A percentile compares a stretch with the other conserved stretches of the same genome.
Evolutionary conservation across 768 basidiomycete species (phyloP).

Genomic region (Naematelia aurantialba): DNA sequence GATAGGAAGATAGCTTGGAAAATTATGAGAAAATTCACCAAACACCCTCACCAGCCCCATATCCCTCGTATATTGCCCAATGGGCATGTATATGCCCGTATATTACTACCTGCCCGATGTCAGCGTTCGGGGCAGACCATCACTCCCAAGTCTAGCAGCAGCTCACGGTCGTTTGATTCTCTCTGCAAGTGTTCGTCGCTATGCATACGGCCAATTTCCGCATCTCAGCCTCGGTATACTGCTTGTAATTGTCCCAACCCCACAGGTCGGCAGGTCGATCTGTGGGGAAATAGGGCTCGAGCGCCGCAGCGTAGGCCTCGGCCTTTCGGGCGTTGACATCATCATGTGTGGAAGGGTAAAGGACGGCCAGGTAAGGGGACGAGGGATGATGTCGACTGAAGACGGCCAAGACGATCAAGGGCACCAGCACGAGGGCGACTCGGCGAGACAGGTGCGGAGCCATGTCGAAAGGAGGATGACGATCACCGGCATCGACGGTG

Average conservation of each 20-base stretch:
- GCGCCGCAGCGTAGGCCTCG: not conserved
- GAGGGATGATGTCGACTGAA: not conserved
- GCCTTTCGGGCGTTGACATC: not conserved
- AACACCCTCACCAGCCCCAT: conserved; percentile 18
- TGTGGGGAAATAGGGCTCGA: conserved; percentile 8
- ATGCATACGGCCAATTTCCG: conserved; percentile 16
- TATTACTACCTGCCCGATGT: conserved; percentile 10
- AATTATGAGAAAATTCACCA: conserved; percentile 9
- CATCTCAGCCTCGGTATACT: conserved; percentile 12
- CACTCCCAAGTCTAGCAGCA: not conserved
- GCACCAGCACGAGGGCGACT: not conserved
- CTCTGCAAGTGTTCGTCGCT: conserved; percentile 16
- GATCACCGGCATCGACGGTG: too few relatives aligned
- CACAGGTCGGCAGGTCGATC: conserved; percentile 10
- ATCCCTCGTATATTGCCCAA: conserved; percentile 17
- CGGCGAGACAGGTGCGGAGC: not conserved
- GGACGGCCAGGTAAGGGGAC: not conserved
- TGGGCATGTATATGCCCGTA: conserved; percentile 11
- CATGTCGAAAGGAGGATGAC: not conserved
- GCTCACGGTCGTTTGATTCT: conserved; percentile 21
- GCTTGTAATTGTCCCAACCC: conserved; percentile 21
- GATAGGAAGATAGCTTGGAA: not conserved
- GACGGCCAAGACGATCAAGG: not conserved
- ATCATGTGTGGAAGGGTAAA: not conserved
- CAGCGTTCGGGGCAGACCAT: not conserved